phyloP scores from a whole-genome alignment of 1,284 basidiomycete species.

The Ustilago esculenta region DNA sequence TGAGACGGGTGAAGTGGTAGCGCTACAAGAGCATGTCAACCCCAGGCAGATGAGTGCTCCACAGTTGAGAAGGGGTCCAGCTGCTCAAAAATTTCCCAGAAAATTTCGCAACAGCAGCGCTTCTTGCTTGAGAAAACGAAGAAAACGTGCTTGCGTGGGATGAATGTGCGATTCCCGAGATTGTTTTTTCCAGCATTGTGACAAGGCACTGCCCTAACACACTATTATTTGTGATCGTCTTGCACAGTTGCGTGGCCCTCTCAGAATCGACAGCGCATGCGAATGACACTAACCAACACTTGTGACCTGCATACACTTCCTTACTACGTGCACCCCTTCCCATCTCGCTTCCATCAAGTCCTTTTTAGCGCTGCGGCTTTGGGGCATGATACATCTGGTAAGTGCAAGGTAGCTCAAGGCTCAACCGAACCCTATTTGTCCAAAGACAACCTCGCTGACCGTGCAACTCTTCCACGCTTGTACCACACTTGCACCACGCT shows the following conservation, averaged over 20 bases:
- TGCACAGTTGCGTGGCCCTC: no score
- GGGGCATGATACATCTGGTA: constrained; percentile 35
- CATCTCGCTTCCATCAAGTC: neutral
- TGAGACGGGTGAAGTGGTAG: neutral
- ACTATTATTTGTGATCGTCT: no score
- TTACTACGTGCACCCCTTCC: neutral
- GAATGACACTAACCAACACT: constrained; percentile 9
- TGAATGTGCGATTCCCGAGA: neutral
- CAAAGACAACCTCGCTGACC: constrained; percentile 2
- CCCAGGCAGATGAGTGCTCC: neutral
- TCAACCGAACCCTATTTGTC: neutral
- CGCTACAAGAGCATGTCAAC: no score
- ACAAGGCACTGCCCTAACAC: no score
- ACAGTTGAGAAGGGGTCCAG: constrained; percentile 12
- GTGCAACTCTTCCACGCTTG: no score
- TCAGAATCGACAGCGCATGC: no score
- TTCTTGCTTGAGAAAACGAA: neutral
- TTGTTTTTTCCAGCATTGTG: no score
- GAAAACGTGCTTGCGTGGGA: neutral
- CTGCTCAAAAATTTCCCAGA: constrained; percentile 11
- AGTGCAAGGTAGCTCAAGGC: neutral
- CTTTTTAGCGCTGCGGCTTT: constrained; percentile 13
- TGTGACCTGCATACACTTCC: neutral
- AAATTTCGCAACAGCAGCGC: constrained; percentile 4
- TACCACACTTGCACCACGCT: neutral